Conservation (phyloP, 116 monocot genomes). For the Papilionanthe hybrid region DNA sequence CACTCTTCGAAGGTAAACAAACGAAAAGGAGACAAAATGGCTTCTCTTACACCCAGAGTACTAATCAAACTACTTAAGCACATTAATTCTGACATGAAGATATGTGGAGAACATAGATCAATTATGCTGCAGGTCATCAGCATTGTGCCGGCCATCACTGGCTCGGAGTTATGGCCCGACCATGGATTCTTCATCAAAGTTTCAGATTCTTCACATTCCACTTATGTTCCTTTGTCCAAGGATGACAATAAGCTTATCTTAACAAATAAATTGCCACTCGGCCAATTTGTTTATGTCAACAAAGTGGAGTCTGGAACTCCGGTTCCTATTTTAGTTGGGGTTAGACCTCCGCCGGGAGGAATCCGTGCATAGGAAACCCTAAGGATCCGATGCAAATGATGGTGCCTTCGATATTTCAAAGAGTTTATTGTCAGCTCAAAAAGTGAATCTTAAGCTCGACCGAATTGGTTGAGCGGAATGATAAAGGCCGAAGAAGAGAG, state of each 20-base stretch:
- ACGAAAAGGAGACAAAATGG: constrained; percentile 44
- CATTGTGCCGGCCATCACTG: constrained; percentile 83
- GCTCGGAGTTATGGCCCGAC: constrained; percentile 77
- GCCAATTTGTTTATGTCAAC: constrained; percentile 90
- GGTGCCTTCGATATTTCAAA: constrained; percentile 40
- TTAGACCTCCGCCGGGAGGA: constrained; percentile 65
- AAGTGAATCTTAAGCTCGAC: constrained; percentile 15
- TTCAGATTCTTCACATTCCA: constrained; percentile 85
- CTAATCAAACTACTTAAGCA: constrained; percentile 77
- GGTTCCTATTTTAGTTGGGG: constrained; percentile 78
- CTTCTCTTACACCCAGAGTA: constrained; percentile 75
- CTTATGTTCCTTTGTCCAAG: constrained; percentile 78
- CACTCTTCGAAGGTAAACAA: neutral
- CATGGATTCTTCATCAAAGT: constrained; percentile 94
- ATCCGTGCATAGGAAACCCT: constrained; percentile 70
- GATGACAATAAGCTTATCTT: constrained; percentile 81
- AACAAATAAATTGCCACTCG: constrained; percentile 75
- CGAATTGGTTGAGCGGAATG: constrained; percentile 31
- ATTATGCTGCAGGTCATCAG: constrained; percentile 83
- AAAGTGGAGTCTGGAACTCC: constrained; percentile 53
- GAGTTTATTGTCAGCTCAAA: constrained; percentile 7
- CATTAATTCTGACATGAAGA: constrained; percentile 56
- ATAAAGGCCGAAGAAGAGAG: constrained; percentile 31
- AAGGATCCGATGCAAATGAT: constrained; percentile 86
- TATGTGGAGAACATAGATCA: constrained; percentile 72